Evolutionary conservation across 805 yeast genomes (phyloP), one percentile per base, ranked within the genome.

Genomic region (Saturnispora hagleri): DNA sequence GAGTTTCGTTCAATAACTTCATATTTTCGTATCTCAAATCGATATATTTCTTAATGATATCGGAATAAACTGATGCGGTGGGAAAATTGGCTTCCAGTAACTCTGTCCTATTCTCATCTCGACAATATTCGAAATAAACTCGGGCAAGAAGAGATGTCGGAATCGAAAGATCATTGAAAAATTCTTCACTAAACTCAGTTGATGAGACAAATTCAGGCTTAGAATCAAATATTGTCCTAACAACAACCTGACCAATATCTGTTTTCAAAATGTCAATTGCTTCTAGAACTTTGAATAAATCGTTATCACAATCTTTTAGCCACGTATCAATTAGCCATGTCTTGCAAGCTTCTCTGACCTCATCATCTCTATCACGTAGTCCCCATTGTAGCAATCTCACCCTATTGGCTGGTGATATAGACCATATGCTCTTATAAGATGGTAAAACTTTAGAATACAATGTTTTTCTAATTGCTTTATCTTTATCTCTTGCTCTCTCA

Each of bases 321-420:
- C 98, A 93, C 43, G 75, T 75, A 27, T 71, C 69, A 2, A 86
- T 75, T 44, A 93, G 73, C 81, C 89, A 76, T 55, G 79, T 77
- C 1, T 75, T 67, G 5, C 96, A 89, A 0, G 96, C 91, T 27
- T 70, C 71, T 57, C 80, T 71, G 1, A 93, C 97, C 5, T 73
- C 58, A 4, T 74, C 80, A 57, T 90, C 97, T 57, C 97, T 78
- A 66, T 91, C 99, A 55, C 80, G 81, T 48, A 91, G 73, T 3
- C 99, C 98, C 89, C 96, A 86, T 43, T 75, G 73, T 20, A 93
- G 71, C 24, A 93, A 64, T 51, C 77, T 75, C 52, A 86, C 91
- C 42, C 96, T 71, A 33, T 77, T 71, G 7, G 71, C 70, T 47
- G 77, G 71, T 33, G 74, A 76, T 9, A 88, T 69, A 9, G 69